Base-by-base conservation (phyloP, 2,329 filamentous ascomycete species). In the Cytospora schulzeri region DNA sequence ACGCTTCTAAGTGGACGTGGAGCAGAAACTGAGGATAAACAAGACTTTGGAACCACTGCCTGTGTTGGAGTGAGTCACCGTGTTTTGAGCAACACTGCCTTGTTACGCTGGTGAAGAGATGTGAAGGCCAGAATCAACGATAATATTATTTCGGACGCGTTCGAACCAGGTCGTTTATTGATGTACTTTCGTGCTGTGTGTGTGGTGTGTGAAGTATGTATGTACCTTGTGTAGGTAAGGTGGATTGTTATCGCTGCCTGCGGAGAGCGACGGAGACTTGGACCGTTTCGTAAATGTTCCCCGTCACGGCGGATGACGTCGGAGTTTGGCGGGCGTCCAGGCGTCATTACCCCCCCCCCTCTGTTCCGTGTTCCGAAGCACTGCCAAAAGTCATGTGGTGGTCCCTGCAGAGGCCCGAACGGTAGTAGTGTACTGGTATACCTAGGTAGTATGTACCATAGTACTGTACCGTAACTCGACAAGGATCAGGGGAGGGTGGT, bases 41-140 rank as follows among this genome's bases (percentile, higher is more conserved):
- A 11, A n/a, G 41, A n/a, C 41, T 22, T 19, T 24, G 45, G 14
- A 48, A 45, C 15, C 6, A n/a, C n/a, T 50, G 60, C 51, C 52
- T 38, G 53, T 60, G 48, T 56, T 22, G n/a, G 29, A 17, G 26
- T 65, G 63, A 65, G 63, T 62, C 63, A 65, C 58, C n/a, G 38
- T 14, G 5, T 51, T 52, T 52, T 62, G 63, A n/a, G 63, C 58
- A 65, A 31, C n/a, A n/a, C n/a, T n/a, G 54, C n/a, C 19, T 50
- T 14, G 28, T 31, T 22, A 53, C 19, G n/a, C 50, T 24, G n/a
- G n/a, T 48, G n/a, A 24, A 22, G 45, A 48, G 17, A 35, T 15
- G 33, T 35, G 33, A 35, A 14, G 33, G 14, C 38, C 38, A 41
- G 19, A 41, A 17, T 19, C 9, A 35, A 19, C 17, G 38, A 41